Evolutionary conservation across 306 rosid species (phyloP).

Genomic region (Prunus persica): DNA sequence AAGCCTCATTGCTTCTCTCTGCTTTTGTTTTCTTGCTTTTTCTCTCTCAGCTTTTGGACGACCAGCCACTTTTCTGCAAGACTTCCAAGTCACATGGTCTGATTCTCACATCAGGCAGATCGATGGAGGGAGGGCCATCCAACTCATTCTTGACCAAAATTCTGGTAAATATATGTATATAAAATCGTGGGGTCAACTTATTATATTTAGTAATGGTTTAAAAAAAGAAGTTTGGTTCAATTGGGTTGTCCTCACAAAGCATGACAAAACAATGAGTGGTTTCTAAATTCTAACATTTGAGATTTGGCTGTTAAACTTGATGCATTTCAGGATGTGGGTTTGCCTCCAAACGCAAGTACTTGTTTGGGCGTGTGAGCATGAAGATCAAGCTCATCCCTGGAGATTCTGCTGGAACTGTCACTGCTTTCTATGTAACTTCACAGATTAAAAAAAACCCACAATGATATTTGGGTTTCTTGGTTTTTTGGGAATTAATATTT

Average conservation of each 20-base stretch:
- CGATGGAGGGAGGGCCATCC: slow-evolving; percentile 76
- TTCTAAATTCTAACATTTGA: too few relatives aligned
- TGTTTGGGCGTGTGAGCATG: slow-evolving; percentile 95
- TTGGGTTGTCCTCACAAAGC: not conserved
- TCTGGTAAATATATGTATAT: slow-evolving; percentile 47
- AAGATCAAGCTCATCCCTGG: slow-evolving; percentile 89
- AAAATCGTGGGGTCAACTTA: slow-evolving; percentile 12
- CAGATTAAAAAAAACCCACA: not conserved
- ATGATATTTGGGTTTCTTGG: not conserved
- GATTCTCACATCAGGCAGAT: slow-evolving; percentile 66
- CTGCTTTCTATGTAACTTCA: slow-evolving; percentile 78
- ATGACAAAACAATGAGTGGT: not conserved
- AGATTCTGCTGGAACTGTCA: slow-evolving; percentile 95
- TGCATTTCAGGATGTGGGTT: slow-evolving; percentile 73
- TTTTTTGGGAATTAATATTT: not conserved
- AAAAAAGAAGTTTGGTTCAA: not conserved
- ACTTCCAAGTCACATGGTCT: slow-evolving; percentile 72
- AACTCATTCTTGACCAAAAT: slow-evolving; percentile 77
- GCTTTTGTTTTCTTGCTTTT: slow-evolving; percentile 27
- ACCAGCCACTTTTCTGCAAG: slow-evolving; percentile 72
- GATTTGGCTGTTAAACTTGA: not conserved
- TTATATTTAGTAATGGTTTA: not conserved
- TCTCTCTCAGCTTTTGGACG: slow-evolving; percentile 43
- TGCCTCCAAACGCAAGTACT: slow-evolving; percentile 63
- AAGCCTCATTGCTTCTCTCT: slow-evolving; percentile 7